Base-by-base conservation (phyloP, 176 grass and related monocot species). In the Cenchrus americanus region DNA sequence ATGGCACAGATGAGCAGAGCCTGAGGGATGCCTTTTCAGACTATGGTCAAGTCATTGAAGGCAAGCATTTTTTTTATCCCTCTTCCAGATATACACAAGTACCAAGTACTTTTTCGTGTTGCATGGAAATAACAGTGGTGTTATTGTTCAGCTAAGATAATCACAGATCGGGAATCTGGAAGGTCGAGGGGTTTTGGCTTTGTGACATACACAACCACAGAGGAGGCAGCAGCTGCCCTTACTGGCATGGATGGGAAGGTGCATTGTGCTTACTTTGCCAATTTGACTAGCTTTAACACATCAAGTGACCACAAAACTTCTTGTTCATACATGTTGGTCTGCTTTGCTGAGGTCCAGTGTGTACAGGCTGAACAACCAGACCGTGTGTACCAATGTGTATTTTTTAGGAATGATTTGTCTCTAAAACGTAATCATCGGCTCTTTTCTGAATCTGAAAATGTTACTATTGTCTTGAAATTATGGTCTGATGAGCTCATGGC, bases 171-270 rank as follows among this genome's bases (percentile, higher is more conserved):
- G 6, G 86, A 89, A 21, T 78, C 86, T 10, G 92, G 89, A 32
- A 84, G 92, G 26, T 94, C 92, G 2, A 94, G 92, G 68, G 92
- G 89, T 21, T 94, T 94, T 82, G 92, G 83, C 54, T 94, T 94
- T 60, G 92, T 94, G 32, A 94, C 86, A 13, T 94, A 82, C 81
- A 85, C 89, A 47, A 87, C 88, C 18, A 48, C 34, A 0, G 92
- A 94, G 12, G 84, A 94, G 54, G 89, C 89, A 14, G 79, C 80
- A 19, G 40, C 86, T 84, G 89, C 92, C 26, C 84, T 94, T 50
- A 78, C 83, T 15, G 89, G 66, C 42, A 78, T 94, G 89, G 86
- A 94, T 78, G 92, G 92, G 23, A 94, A 94, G 92, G 92, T 91
- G 79, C 0, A 77, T 42, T 5, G 3, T 14, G 0, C 74, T 53